Base-by-base conservation (phyloP, 768 basidiomycete genomes). In the Gloeopeniophorella convolvens region DNA sequence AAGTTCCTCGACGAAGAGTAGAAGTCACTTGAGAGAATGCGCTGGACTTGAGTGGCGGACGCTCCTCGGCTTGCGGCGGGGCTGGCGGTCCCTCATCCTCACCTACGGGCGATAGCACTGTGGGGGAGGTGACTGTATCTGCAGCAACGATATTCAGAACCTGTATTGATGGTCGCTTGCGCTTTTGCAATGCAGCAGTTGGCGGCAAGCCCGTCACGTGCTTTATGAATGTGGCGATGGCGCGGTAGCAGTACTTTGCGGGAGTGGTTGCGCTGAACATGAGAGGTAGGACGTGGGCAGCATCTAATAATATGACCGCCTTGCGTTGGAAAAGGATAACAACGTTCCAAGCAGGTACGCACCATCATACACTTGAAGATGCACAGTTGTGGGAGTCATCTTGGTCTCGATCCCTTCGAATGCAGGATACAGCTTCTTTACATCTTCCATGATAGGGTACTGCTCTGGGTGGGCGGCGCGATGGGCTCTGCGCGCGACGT, bases 331-430 rank as follows among this genome's bases (percentile, higher is more conserved):
- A 18, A 23, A 27, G 48, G 12, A 36, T 53, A 48, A 13, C 26
- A 18, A 8, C 41, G 45, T 51, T 49, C 55, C 40, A 32, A 5
- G 4, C 35, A 3, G 16, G 48, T 58, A 50, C 44, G 64, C 35
- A 76, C 89, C 91, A 61, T 97, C 93, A 60, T 93, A 96, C 0
- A 96, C 80, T 65, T 97, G 93, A 6, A 97, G 71, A 69, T 97
- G 93, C 13, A 95, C 91, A 50, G 82, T 74, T 1, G 93, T 93
- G 1, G 87, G 72, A 18, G 66, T 62, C 57, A 69, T 68, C 10
- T 73, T 72, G 11, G 65, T 58, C 60, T 82, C 83, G 50, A 85
- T 80, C 11, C 71, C 78, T 9, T 70, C 60, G 20, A 85, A 64
- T 5, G 69, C 58, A 20, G 85, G 81, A 56, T 86, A 88, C 36